These are phyloP conservation scores for Oryza coarctata DNA, from an alignment of 176 grass and related monocot genomes.

Conservation along the genomic window DNA sequence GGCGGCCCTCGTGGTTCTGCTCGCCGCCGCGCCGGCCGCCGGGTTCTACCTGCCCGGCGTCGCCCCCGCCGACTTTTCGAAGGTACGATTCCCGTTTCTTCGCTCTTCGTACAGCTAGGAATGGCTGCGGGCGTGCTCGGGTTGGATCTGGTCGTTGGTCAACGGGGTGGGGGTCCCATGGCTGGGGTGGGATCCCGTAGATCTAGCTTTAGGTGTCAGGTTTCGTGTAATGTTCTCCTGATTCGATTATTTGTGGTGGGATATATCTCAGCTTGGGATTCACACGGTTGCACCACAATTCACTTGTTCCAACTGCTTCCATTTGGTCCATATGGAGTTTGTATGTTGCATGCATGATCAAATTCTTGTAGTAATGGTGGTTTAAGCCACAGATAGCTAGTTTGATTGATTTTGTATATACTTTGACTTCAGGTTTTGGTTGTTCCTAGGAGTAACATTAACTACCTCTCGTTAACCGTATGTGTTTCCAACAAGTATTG, in stretches of 20 bases:
- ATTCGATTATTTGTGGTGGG: background rate
- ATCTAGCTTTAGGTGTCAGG: constrained; percentile 8
- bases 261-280: background rate
- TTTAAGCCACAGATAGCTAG: background rate
- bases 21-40: constrained; percentile 28
- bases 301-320: background rate
- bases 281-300: constrained; percentile 16
- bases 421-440: background rate
- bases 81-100: constrained; percentile 13
- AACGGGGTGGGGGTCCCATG: constrained; percentile 20
- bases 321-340: background rate
- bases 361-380: background rate
- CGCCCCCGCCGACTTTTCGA: constrained; percentile 42
- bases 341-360: background rate
- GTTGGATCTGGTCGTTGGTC: constrained; percentile 53
- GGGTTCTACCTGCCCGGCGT: constrained; percentile 67
- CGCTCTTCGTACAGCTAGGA: background rate
- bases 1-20: constrained; percentile 29
- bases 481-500: background rate
- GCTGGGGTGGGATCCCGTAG: background rate
- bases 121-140: background rate
- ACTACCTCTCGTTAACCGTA: background rate
- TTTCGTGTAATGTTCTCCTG: background rate
- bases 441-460: background rate
- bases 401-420: background rate